Conservation (phyloP, 2,329 filamentous ascomycete genomes). For the Fusarium chaquense region DNA sequence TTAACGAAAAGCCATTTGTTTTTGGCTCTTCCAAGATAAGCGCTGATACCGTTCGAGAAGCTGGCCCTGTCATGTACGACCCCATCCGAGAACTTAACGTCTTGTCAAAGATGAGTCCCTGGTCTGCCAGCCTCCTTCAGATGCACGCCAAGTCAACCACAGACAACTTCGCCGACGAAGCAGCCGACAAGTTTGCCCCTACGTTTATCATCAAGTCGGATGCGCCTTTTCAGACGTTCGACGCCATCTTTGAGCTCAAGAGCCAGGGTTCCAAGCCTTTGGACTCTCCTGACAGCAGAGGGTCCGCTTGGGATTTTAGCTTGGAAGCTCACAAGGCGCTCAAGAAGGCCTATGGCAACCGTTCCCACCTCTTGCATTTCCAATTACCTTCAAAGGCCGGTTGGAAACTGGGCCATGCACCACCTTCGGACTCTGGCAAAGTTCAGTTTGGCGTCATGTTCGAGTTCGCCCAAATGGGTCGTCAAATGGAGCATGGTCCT, state of each 20-base stretch:
- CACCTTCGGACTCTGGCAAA: constrained; percentile 46
- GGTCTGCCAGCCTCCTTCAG: constrained; percentile 81
- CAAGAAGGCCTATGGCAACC: constrained; percentile 78
- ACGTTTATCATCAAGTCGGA: constrained; percentile 79
- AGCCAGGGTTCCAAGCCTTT: constrained; percentile 47
- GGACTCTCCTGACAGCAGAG: constrained; percentile 56
- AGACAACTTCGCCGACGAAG: constrained; percentile 77
- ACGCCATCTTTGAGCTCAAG: constrained; percentile 58
- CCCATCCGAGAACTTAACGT: constrained; percentile 80
- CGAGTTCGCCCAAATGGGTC: constrained; percentile 76
- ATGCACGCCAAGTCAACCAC: constrained; percentile 81
- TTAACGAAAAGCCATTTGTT: constrained; percentile 74
- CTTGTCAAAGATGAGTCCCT: constrained; percentile 89
- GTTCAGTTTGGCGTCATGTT: constrained; percentile 77
- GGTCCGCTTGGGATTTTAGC: constrained; percentile 60
- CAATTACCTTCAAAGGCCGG: constrained; percentile 52
- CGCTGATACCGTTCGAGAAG: constrained; percentile 56
- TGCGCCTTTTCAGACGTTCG: constrained; percentile 66
- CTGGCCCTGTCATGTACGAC: constrained; percentile 81
- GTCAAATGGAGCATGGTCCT: constrained; percentile 89
- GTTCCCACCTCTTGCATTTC: constrained; percentile 76
- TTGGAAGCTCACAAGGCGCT: constrained; percentile 73
- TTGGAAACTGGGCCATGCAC: constrained; percentile 48
- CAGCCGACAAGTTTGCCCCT: constrained; percentile 83
- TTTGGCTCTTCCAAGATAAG: constrained; percentile 55